Percentiles rank a stretch among this genome's conserved stretches.
Evolutionary conservation across 2,329 filamentous ascomycete genomes (phyloP).

Genomic region (Pseudogymnoascus sp.): DNA sequence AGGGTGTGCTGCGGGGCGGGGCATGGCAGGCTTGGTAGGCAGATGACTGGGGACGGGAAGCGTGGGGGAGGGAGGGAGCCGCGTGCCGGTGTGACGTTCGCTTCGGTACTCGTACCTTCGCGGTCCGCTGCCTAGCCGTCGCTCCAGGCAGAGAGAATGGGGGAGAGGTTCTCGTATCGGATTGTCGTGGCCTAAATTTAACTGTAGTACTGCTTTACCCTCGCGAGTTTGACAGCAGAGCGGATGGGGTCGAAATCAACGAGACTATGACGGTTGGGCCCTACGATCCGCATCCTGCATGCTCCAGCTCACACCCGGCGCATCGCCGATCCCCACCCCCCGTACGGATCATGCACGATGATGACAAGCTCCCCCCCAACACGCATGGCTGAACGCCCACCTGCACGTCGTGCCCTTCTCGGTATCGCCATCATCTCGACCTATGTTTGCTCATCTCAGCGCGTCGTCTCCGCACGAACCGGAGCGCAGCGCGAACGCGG

Average conservation of each 20-base stretch:
- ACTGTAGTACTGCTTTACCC: background rate
- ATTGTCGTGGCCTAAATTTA: background rate
- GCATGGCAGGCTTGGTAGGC: background rate
- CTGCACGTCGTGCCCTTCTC: background rate
- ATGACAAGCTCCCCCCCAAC: background rate
- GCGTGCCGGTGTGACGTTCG: background rate
- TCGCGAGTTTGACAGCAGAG: background rate
- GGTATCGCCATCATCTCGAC: background rate
- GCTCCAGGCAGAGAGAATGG: background rate
- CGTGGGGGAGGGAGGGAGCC: background rate
- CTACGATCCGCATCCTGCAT: background rate
- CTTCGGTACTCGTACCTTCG: background rate
- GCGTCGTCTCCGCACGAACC: too few species aligned
- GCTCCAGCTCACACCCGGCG: background rate
- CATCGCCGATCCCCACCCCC: background rate
- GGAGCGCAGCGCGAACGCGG: background rate
- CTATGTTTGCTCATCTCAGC: background rate
- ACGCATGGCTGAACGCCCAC: conserved; percentile 1
- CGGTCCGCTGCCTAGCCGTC: background rate
- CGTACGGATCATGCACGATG: background rate
- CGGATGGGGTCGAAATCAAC: background rate
- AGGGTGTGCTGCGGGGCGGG: conserved; percentile 1
- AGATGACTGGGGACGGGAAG: conserved; percentile 7
- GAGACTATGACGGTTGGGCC: background rate
- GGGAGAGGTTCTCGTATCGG: background rate